Evolutionary conservation across 192 early-diverging fungal genomes (phyloP), one percentile per base, ranked within the genome.

Genomic region (Entomortierella lignicola): DNA sequence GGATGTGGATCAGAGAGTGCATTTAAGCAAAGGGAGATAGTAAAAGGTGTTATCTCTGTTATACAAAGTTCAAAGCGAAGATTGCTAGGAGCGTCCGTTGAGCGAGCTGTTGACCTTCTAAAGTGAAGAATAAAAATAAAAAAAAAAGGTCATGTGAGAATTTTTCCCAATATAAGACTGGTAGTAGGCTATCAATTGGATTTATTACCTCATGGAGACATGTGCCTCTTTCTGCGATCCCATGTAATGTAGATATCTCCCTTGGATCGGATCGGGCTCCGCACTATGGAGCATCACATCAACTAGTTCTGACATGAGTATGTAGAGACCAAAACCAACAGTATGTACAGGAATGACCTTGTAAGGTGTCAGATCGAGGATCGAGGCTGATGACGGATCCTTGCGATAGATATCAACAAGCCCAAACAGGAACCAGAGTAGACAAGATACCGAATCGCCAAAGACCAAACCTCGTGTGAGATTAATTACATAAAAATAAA

Each of bases 401-500:
- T 63, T 69, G 61, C 75, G 67, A 56, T 79, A 79, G 47, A 79
- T 70, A 17, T 79, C 75, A 7, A 79, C 68, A 12, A 79, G 67
- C 6, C 75, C 75, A 70, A 79, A 79, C 30, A 79, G 43, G 51
- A 79, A 56, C 75, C 75, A 79, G 17, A 79, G 51, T 4, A 79
- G 57, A 61, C 75, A 79, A 1, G 75, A 79, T 1, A 79, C 75
- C 11, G 75, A 79, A 47, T 79, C 75, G 7, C 75, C 75, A 70
- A 79, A 79, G 50, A 79, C 75, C 10, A 79, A 37, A 1, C 75
- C 75, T 0, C 75, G 75, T 2, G 75, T 79, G 2, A 79, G 57
- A n/a, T 79, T 79, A 63, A 79, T 79, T 37, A 79, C 75, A 70
- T 79, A 79, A 66, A 79, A 79, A 52, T 79, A 79, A 30, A 79